Base-by-base conservation (phyloP, 768 basidiomycete genomes). In the Fistulinella prunicolor region DNA sequence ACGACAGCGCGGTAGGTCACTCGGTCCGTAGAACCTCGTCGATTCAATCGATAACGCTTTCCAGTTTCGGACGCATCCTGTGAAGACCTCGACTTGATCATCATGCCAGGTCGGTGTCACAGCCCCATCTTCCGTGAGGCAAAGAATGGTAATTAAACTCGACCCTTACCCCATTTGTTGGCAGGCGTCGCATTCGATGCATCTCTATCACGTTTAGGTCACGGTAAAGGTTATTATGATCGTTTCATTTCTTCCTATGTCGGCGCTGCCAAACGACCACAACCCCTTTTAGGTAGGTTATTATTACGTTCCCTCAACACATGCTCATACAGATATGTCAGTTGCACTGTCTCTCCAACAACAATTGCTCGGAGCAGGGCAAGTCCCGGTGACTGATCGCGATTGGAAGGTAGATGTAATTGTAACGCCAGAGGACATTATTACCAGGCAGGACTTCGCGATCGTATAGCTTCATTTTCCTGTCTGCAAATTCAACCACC, bases 191-290 rank as follows among this genome's bases (percentile, higher is more conserved):
- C 84, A 9, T 91, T 90, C 55, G 88, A 90, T 67, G 72, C 70
- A 35, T 76, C 76, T 14, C 62, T 84, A 45, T 81, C 81, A 40
- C 81, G 89, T 24, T 75, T 91, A 23, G 89, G 89, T 9, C 86
- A 89, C 54, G 88, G 89, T 20, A 91, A 86, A 64, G 89, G 89
- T 6, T 89, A 86, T 67, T 91, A 91, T 56, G 89, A 91, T 67
- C 73, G 76, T 13, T 91, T 87, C 66, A 70, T 91, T 29, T 66
- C 80, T 3, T 63, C 73, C 1, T 89, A 88, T 50, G 62, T 71
- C 24, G 50, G 37, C 34, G 58, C 69, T 13, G 69, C 67, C 44
- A 70, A 71, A 21, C 68, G 70, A 49, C 67, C 68, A 20, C 72
- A 68, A 46, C 84, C 88, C 1, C 55, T 83, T 24, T 73, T 89